Evolutionary conservation across 192 early-diverging fungal species (phyloP).

Genomic region (Podila horticola): DNA sequence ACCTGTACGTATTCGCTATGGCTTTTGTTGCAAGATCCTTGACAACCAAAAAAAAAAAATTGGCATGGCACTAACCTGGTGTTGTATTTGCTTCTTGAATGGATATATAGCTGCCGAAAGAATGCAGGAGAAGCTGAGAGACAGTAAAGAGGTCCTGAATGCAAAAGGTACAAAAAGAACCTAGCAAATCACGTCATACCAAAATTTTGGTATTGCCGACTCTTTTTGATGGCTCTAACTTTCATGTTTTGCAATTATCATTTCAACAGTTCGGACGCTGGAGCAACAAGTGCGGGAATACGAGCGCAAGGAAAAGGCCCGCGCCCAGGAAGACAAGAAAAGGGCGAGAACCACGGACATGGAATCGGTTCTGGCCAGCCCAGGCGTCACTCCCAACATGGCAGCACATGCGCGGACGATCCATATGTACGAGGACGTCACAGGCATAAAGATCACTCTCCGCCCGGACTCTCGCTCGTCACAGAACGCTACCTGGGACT

Average conservation of each 20-base stretch:
- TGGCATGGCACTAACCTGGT: neutral
- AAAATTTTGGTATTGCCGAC: neutral
- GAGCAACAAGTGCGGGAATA: conserved; percentile 33
- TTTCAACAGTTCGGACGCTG: conserved; percentile 28
- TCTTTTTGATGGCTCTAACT: no score
- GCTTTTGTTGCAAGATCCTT: neutral
- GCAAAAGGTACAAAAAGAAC: conserved; percentile 35
- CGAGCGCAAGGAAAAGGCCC: conserved; percentile 12
- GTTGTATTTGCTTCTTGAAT: neutral
- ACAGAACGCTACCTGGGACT: conserved; percentile 22
- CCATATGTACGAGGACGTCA: conserved; percentile 31
- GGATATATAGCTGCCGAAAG: conserved; percentile 25
- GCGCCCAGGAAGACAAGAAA: conserved; percentile 22
- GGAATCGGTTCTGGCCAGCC: conserved; percentile 25
- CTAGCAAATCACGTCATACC: neutral
- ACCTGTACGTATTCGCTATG: conserved; percentile 19
- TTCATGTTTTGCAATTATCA: neutral
- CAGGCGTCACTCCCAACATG: conserved; percentile 15
- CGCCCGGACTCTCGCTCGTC: conserved; percentile 18
- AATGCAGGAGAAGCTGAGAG: conserved; percentile 28
- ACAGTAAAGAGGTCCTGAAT: conserved; percentile 25
- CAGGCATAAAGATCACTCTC: conserved; percentile 25
- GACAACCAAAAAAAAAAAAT: neutral
- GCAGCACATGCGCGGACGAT: conserved; percentile 12
- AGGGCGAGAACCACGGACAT: conserved; percentile 23